A percentile compares a stretch with the other conserved stretches of the same genome.
Evolutionary conservation across 164 flowering plant species (phyloP).

Genomic region (Macadamia integrifolia): DNA sequence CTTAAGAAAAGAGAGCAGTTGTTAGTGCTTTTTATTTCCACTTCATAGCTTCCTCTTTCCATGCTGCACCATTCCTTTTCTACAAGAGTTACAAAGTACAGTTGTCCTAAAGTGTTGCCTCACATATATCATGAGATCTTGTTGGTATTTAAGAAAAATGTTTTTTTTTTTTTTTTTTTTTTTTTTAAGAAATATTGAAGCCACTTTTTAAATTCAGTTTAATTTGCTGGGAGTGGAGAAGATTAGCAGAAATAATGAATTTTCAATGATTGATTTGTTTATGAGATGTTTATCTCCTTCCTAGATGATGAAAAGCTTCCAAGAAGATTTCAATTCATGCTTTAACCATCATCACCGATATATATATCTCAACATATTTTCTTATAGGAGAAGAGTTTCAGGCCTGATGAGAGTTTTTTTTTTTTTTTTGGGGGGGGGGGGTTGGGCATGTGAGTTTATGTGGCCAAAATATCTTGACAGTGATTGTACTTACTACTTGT

Average conservation of each 20-base stretch:
- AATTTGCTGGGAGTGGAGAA: slow-evolving; percentile 16
- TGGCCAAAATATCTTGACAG: no score
- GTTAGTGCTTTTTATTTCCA: slow-evolving; percentile 15
- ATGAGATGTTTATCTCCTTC: background rate
- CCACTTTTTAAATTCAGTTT: background rate
- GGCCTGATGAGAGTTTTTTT: no score
- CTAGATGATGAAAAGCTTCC: slow-evolving; percentile 37
- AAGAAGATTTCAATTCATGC: slow-evolving; percentile 22
- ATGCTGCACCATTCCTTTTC: slow-evolving; percentile 14
- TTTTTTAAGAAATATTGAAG: background rate
- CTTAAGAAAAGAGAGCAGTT: background rate
- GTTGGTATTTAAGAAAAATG: background rate
- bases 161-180: no score
- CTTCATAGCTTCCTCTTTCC: slow-evolving; percentile 23
- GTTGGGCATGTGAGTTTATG: no score
- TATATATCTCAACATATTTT: background rate
- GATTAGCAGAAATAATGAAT: slow-evolving; percentile 2
- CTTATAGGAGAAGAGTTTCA: no score
- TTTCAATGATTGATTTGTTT: background rate
- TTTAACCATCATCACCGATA: slow-evolving; percentile 4
- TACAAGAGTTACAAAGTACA: slow-evolving; percentile 18
- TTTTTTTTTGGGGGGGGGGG: no score
- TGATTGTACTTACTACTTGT: no score
- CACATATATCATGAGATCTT: background rate
- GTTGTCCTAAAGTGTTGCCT: slow-evolving; percentile 5